phyloP scores from a whole-genome alignment of 2,329 filamentous ascomycete genomes.

The Orbilia ellipsospora region DNA sequence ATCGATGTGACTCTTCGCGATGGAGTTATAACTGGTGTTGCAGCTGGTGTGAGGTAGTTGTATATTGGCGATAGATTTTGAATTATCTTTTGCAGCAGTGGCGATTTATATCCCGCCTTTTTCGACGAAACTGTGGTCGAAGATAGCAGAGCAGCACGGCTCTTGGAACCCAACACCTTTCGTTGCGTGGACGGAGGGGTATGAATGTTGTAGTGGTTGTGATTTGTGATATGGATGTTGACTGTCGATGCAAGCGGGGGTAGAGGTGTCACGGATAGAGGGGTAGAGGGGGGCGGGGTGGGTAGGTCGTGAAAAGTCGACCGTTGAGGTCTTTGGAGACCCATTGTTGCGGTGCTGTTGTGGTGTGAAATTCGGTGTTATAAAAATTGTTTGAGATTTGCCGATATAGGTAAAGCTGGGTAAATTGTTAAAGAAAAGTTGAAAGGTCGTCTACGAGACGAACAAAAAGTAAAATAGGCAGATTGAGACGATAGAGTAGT shows the following conservation, averaged over 20 bases:
- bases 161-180: conserved; percentile 10
- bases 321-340: conserved; percentile 29
- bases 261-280: conserved; percentile 19
- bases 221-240: conserved; percentile 47
- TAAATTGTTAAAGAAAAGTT: conserved; percentile 2
- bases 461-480: conserved; percentile 53
- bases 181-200: conserved; percentile 26
- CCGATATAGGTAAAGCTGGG: neutral
- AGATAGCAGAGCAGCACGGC: conserved; percentile 9
- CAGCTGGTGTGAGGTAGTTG: conserved; percentile 24
- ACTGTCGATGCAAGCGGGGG: conserved; percentile 39
- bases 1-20: conserved; percentile 12
- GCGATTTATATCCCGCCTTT: conserved; percentile 28
- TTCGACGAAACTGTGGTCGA: conserved; percentile 13
- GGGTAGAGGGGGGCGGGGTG: conserved; percentile 37
- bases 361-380: neutral
- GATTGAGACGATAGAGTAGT: conserved; percentile 48
- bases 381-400: conserved; percentile 36
- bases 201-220: conserved; percentile 34
- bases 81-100: conserved; percentile 37
- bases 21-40: conserved; percentile 23
- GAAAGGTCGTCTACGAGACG: conserved; percentile 26
- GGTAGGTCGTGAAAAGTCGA: conserved; percentile 24
- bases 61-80: conserved; percentile 42
- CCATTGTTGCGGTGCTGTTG: conserved; percentile 26